Percentiles rank a stretch among this genome's conserved stretches.
Evolutionary conservation across 257 asterid species (phyloP).

Genomic region (Plectranthus barbatus): DNA sequence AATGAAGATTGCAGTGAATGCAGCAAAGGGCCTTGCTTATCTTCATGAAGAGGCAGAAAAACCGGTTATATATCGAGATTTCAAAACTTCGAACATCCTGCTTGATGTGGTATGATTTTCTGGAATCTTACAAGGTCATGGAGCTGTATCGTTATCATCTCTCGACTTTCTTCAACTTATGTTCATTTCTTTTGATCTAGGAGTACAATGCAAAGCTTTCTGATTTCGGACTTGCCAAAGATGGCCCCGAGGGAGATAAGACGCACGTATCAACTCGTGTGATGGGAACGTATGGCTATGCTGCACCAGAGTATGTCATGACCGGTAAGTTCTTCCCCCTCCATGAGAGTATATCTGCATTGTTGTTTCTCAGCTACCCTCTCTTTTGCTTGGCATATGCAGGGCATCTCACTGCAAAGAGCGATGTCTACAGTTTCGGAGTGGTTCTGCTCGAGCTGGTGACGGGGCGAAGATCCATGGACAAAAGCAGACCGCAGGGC

Average conservation of each 20-base stretch:
- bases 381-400: background rate
- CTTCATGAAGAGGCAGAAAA: slow-evolving; percentile 81
- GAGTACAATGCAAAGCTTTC: slow-evolving; percentile 82
- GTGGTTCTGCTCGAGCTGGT: slow-evolving; percentile 70
- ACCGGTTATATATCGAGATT: slow-evolving; percentile 70
- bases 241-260: slow-evolving; percentile 75
- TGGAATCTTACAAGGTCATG: slow-evolving; percentile 9
- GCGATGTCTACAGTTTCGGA: slow-evolving; percentile 83
- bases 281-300: slow-evolving; percentile 87
- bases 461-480: slow-evolving; percentile 66
- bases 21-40: slow-evolving; percentile 79
- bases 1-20: slow-evolving; percentile 66
- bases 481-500: slow-evolving; percentile 45
- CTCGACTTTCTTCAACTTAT: background rate
- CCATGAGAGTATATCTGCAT: background rate
- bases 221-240: slow-evolving; percentile 84
- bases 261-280: slow-evolving; percentile 83
- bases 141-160: background rate
- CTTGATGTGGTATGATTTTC: slow-evolving; percentile 47
- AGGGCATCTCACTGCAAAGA: slow-evolving; percentile 78
- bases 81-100: slow-evolving; percentile 61
- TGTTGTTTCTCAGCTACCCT: background rate
- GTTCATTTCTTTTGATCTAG: slow-evolving; percentile 26
- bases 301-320: slow-evolving; percentile 80
- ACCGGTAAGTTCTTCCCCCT: slow-evolving; percentile 33